These are phyloP conservation scores for Pyrenochaeta sp. DNA, from an alignment of 2,329 filamentous ascomycete genomes.

Conservation along the genomic window DNA sequence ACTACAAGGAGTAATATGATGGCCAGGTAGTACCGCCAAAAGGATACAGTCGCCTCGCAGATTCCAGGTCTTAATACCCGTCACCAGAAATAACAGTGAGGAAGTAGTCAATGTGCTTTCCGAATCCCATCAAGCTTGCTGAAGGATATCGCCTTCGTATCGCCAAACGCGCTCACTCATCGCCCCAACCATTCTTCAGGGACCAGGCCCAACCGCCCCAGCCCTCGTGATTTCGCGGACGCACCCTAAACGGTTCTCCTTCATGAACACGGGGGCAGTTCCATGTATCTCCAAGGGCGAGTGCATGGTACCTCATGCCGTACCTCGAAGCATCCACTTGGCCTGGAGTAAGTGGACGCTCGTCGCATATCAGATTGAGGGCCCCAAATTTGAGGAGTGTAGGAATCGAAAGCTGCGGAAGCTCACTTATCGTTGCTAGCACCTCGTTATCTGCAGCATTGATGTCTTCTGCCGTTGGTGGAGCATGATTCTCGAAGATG, in stretches of 20 bases:
- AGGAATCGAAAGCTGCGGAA: slow-evolving; percentile 14
- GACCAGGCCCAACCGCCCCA: neutral
- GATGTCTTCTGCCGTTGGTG: slow-evolving; percentile 19
- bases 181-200: neutral
- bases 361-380: slow-evolving; percentile 15
- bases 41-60: neutral
- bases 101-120: no score
- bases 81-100: no score
- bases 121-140: neutral
- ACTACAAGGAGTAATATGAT: neutral
- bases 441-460: slow-evolving; percentile 20
- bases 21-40: neutral
- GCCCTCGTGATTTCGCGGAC: neutral
- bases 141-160: neutral
- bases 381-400: slow-evolving; percentile 11
- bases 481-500: slow-evolving; percentile 4
- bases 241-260: neutral
- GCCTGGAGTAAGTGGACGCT: slow-evolving; percentile 22
- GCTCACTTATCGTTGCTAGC: slow-evolving; percentile 10
- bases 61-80: no score
- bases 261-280: slow-evolving; percentile 1
- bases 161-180: neutral
- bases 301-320: slow-evolving; percentile 22
- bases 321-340: slow-evolving; percentile 28
- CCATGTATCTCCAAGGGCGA: slow-evolving; percentile 20